Percentiles rank a stretch among this genome's conserved stretches.
Conservation (phyloP, 75 land plant species). For the Chamaecyparis obtusa region DNA sequence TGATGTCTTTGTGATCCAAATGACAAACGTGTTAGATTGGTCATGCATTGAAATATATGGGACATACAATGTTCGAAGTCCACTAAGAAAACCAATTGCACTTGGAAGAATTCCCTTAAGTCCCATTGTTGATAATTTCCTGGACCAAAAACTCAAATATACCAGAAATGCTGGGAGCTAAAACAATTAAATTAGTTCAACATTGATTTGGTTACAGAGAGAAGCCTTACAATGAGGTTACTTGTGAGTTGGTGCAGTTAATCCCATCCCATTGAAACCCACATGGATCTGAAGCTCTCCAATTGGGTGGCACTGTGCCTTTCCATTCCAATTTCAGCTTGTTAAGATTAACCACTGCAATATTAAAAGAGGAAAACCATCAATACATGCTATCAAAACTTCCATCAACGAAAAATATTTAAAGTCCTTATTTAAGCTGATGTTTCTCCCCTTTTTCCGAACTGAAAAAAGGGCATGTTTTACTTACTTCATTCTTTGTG, state of each 20-base stretch:
- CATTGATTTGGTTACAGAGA: not conserved
- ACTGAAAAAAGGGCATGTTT: too few relatives aligned
- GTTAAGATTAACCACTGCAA: not conserved
- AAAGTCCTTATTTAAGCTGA: too few relatives aligned
- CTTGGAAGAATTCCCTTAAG: slow-evolving; percentile 3
- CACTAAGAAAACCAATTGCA: not conserved
- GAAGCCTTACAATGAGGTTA: not conserved
- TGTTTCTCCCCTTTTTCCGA: too few relatives aligned
- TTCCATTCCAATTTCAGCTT: not conserved
- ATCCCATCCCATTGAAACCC: not conserved
- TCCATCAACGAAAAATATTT: too few relatives aligned
- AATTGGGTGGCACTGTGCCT: not conserved
- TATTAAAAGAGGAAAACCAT: not conserved
- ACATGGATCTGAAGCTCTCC: slow-evolving; percentile 1
- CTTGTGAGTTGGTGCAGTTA: not conserved
- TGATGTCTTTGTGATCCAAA: not conserved
- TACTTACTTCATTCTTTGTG: too few relatives aligned
- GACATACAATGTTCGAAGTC: not conserved
- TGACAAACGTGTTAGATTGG: not conserved
- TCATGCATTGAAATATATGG: not conserved
- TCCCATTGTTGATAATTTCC: not conserved
- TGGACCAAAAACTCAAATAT: not conserved
- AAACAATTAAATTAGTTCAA: not conserved
- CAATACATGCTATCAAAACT: too few relatives aligned
- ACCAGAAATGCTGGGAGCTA: not conserved